Base-by-base conservation (phyloP, 164 flowering plant species). In the Annona squamosa region DNA sequence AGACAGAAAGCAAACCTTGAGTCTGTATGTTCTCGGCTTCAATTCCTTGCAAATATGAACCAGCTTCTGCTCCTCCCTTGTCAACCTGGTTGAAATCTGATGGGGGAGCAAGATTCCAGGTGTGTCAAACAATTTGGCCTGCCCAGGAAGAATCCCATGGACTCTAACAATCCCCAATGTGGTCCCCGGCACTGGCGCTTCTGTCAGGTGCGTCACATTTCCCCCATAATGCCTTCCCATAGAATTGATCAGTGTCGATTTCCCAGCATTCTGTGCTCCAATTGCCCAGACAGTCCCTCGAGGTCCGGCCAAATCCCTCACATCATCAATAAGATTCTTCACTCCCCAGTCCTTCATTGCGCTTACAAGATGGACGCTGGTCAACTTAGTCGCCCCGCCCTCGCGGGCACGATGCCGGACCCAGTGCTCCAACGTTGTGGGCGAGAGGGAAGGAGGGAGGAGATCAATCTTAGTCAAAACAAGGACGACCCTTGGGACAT, bases 131-230 rank as follows among this genome's bases (percentile, higher is more conserved):
- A 95, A 74, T 85, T 88, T 95, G 0, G 92, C 88, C 70, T 86
- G 82, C 0, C 90, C 91, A 0, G 93, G 91, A 71, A 95, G 86
- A 78, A 90, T 80, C 26, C 99, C 99, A 73, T 90, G 97, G 17
- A 95, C 89, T 76, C 97, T 86, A 62, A 95, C 74, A 70, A 95
- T 93, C 75, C 99, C 99, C 79, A 93, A 73, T 0, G 99, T 95
- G 1, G 99, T 95, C 46, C 99, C 99, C 1, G 99, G 97, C 18
- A 95, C 95, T 0, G 98, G 92, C 6, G 99, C 98, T 81, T 93
- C 93, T 3, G 99, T 95, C 77, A 95, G 79, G 77, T 87, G 84
- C 63, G 75, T 81, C 70, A 83, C 67, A 52, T 86, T 90, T 71
- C 88, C 89, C 3, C 84, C 88, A 37, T 70, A 84, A 82, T 72